Conservation (phyloP, 148 eudicot genomes). For the Rhododendron griersonianum region DNA sequence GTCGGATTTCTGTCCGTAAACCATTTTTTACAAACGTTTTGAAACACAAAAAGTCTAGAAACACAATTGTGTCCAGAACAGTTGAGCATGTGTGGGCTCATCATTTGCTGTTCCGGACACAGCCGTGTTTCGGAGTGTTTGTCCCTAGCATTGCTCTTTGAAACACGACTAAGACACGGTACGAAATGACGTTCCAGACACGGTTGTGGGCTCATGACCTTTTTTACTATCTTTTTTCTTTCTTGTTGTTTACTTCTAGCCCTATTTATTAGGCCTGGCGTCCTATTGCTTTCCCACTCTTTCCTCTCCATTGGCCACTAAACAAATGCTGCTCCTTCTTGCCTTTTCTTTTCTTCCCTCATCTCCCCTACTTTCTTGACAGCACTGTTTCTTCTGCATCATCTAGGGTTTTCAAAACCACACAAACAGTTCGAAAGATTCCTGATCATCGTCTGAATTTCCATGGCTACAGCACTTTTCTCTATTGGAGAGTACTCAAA, state of each 20-base stretch:
- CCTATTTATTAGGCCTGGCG: conserved; percentile 6
- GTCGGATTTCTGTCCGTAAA: too few species aligned
- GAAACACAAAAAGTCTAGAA: too few species aligned
- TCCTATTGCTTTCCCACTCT: background rate
- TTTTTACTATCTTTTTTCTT: background rate
- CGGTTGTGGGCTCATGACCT: too few species aligned
- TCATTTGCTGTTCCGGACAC: too few species aligned
- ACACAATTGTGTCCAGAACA: too few species aligned
- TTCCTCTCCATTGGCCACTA: conserved; percentile 7
- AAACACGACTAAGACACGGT: too few species aligned
- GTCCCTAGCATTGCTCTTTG: too few species aligned
- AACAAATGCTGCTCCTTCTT: background rate
- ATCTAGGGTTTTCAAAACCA: conserved; percentile 13
- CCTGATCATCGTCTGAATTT: background rate
- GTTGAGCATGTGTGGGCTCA: too few species aligned
- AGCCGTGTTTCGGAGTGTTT: too few species aligned
- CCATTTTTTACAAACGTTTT: too few species aligned
- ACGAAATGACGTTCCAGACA: too few species aligned
- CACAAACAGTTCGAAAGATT: background rate
- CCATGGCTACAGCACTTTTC: background rate
- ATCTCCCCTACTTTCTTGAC: conserved; percentile 7
- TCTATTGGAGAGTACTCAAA: background rate
- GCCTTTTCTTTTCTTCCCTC: background rate
- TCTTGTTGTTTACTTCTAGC: background rate
- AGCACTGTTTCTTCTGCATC: conserved; percentile 1